Evolutionary conservation across 2,329 filamentous ascomycete species (phyloP).

Genomic region (Fusarium tupiense): DNA sequence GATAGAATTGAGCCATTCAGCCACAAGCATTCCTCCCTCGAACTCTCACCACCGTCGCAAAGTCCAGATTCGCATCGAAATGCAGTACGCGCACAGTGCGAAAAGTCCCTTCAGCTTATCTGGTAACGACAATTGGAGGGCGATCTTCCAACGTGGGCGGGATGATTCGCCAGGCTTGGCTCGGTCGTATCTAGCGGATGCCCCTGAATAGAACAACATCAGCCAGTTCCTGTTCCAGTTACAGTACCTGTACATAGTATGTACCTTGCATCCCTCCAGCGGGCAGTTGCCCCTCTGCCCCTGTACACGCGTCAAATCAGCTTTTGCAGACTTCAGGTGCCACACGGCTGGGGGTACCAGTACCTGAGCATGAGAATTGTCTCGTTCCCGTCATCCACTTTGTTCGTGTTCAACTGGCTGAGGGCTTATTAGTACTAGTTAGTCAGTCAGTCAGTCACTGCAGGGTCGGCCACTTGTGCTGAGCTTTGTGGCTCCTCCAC

Average conservation of each 20-base stretch:
- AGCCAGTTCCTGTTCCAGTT: constrained; percentile 17
- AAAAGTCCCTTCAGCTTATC: constrained; percentile 32
- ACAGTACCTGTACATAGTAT: constrained; percentile 19
- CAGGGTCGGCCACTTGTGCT: not conserved
- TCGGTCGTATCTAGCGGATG: constrained; percentile 8
- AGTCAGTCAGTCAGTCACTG: constrained; percentile 7
- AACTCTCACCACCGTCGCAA: constrained; percentile 15
- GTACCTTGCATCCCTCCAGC: constrained; percentile 23
- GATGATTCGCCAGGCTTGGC: constrained; percentile 47
- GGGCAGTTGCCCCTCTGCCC: constrained; percentile 15
- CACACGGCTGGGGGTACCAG: constrained; percentile 28
- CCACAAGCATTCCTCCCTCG: constrained; percentile 27
- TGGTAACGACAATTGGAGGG: constrained; percentile 6
- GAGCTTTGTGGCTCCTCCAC: constrained; percentile 16
- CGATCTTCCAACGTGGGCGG: constrained; percentile 47
- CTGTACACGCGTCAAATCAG: constrained; percentile 40
- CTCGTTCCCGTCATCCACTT: constrained; percentile 18
- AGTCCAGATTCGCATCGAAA: not conserved
- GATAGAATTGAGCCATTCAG: not conserved
- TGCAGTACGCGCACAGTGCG: constrained; percentile 32
- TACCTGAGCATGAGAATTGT: constrained; percentile 21
- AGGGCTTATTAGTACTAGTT: not conserved
- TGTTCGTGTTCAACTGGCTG: constrained; percentile 31
- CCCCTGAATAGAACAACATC: constrained; percentile 40
- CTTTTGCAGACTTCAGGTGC: constrained; percentile 7